Percentiles rank a stretch among this genome's conserved stretches.
Conservation (phyloP, 2,329 filamentous ascomycete genomes). For the Madurella mycetomatis region DNA sequence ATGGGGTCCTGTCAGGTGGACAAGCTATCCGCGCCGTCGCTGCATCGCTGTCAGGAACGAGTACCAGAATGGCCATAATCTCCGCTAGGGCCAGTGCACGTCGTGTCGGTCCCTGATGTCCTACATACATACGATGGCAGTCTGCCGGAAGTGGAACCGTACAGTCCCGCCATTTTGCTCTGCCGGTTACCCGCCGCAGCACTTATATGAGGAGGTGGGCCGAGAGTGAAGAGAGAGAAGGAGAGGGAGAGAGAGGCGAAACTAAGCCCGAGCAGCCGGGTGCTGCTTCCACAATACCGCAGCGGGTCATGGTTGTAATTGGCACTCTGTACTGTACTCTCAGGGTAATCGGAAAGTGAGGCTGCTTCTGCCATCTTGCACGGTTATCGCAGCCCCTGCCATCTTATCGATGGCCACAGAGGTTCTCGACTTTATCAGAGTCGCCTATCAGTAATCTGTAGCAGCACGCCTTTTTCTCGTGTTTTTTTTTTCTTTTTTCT, state of each 20-base stretch:
- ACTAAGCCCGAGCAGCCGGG: background rate
- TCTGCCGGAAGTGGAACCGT: background rate
- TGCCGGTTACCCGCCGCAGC: background rate
- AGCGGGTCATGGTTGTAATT: no score
- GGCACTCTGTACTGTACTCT: background rate
- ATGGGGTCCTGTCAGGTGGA: slow-evolving; percentile 19
- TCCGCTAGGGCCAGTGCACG: background rate
- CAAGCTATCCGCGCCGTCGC: slow-evolving; percentile 7
- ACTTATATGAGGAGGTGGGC: background rate
- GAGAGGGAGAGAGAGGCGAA: background rate
- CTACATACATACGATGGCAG: no score
- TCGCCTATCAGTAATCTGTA: background rate
- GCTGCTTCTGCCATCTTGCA: background rate
- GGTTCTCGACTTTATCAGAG: background rate
- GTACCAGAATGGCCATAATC: slow-evolving; percentile 5
- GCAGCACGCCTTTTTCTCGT: background rate
- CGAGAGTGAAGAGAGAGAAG: no score
- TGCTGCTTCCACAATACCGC: background rate
- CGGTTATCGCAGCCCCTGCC: background rate
- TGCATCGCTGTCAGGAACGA: slow-evolving; percentile 13
- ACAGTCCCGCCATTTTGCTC: background rate
- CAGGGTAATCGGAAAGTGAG: no score
- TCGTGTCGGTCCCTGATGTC: background rate
- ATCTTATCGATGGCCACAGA: background rate
- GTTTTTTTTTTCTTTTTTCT: no score